Evolutionary conservation across 2,329 filamentous ascomycete species (phyloP), one percentile per base, ranked within the genome.

Genomic region (Claviceps sp.): DNA sequence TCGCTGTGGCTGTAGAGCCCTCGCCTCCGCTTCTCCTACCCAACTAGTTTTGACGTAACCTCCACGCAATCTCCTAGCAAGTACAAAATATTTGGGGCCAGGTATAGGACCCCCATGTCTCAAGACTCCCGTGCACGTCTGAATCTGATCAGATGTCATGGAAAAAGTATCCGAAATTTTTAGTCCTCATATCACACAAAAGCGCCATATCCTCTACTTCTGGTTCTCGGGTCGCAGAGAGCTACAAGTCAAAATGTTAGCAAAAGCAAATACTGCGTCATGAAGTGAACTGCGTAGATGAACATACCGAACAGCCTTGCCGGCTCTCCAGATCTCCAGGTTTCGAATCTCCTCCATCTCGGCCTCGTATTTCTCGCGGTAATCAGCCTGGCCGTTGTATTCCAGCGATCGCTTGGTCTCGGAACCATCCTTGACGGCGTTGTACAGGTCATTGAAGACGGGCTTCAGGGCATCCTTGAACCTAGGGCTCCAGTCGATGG

Each of bases 381-480:
- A 98, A 75, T 98, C 89, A 62, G 81, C 76, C 74, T 94, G 88
- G 69, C 86, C 80, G 81, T 97, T 97, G 82, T 94, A 98, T 66
- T 96, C 89, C 66, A 98, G 85, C 56, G 88, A 93, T 72, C 93
- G 83, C 83, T 93, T 78, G 66, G 93, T 98, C 85, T 98, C 93
- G 67, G 80, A 83, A 68, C 93, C 93, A 64, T 89, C 82, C 72
- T 82, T 82, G 68, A 98, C 93, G 57, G 86, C 84, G 74, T 94
- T 85, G 78, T 98, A 98, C 56, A 98, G 85, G 66, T 87, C 80
- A 77, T 96, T 91, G 82, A 98, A 98, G 68, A 98, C 86, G 66
- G 93, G 93, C 86, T 97, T 97, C 68, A 98, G 82, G 68, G 86
- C 89, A 62, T 91, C 86, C 86, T 96, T 96, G 88, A 98, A 98